These are phyloP conservation scores for Magnolia officinalis DNA, from an alignment of 164 flowering plant species.

Conservation along the genomic window DNA sequence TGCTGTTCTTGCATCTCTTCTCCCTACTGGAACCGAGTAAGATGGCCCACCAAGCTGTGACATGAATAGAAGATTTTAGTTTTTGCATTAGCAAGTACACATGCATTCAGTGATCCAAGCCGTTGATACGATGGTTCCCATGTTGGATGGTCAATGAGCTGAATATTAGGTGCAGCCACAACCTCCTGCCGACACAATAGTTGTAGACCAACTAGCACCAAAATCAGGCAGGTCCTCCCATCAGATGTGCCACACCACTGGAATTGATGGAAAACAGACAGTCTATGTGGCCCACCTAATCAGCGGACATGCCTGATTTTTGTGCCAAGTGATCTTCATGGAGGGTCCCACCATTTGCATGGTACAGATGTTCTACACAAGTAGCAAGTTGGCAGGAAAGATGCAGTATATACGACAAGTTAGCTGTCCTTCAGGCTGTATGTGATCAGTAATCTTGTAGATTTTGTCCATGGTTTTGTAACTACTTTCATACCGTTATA, in stretches of 20 bases:
- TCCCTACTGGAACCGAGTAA: not conserved
- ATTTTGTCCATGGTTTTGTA: not conserved
- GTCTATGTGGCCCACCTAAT: not conserved
- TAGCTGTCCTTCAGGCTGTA: too few species aligned
- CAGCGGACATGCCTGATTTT: too few species aligned
- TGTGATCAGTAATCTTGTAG: too few species aligned
- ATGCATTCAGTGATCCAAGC: not conserved
- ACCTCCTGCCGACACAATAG: not conserved
- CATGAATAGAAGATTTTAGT: not conserved
- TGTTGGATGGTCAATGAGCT: not conserved
- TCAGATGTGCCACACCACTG: not conserved
- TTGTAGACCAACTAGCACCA: not conserved
- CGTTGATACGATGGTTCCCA: too few species aligned
- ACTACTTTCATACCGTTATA: not conserved
- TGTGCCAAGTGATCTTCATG: too few species aligned
- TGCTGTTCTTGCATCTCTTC: slow-evolving; percentile 3
- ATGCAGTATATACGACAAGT: too few species aligned
- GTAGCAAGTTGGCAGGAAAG: too few species aligned
- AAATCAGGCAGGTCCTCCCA: too few species aligned
- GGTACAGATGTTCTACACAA: too few species aligned
- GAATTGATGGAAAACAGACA: not conserved
- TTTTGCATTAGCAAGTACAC: not conserved
- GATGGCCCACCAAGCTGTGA: not conserved
- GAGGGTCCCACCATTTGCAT: too few species aligned
- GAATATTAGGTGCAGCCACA: too few species aligned